phyloP scores from a whole-genome alignment of 306 rosid species.

The Fagus sylvatica region DNA sequence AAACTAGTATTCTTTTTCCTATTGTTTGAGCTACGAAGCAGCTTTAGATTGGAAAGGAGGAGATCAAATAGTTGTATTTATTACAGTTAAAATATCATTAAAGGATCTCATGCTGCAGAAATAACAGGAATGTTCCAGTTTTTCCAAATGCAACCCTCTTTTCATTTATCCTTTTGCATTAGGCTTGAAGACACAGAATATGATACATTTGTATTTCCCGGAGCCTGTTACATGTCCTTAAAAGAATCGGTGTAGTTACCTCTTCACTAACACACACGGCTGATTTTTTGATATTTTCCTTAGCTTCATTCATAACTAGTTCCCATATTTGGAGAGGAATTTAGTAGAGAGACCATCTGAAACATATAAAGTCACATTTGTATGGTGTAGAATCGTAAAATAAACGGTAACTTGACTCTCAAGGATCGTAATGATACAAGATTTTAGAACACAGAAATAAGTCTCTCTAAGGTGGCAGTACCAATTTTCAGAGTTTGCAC shows the following conservation, averaged over 20 bases:
- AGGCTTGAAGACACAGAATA: not conserved
- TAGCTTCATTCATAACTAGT: not conserved
- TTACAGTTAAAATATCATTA: conserved; percentile 20
- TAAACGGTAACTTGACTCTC: too few relatives aligned
- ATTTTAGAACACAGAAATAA: too few relatives aligned
- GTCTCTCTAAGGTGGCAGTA: too few relatives aligned
- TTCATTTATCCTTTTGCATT: not conserved
- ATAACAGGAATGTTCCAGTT: conserved; percentile 34
- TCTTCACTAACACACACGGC: not conserved
- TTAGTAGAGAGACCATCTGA: too few relatives aligned
- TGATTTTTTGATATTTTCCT: not conserved
- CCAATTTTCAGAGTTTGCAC: too few relatives aligned
- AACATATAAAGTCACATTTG: too few relatives aligned
- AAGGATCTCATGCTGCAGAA: conserved; percentile 33
- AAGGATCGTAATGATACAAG: too few relatives aligned
- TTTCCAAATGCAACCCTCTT: conserved; percentile 6
- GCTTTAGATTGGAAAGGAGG: conserved; percentile 33
- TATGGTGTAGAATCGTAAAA: too few relatives aligned
- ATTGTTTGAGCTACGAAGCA: conserved; percentile 39
- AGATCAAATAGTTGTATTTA: conserved; percentile 30
- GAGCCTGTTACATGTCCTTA: not conserved
- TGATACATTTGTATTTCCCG: not conserved
- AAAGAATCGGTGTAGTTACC: not conserved
- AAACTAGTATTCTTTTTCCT: conserved; percentile 36
- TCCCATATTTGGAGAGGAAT: not conserved